These are phyloP conservation scores for Xylaria grammica DNA, from an alignment of 495 filamentous ascomycete genomes.

Conservation along the genomic window DNA sequence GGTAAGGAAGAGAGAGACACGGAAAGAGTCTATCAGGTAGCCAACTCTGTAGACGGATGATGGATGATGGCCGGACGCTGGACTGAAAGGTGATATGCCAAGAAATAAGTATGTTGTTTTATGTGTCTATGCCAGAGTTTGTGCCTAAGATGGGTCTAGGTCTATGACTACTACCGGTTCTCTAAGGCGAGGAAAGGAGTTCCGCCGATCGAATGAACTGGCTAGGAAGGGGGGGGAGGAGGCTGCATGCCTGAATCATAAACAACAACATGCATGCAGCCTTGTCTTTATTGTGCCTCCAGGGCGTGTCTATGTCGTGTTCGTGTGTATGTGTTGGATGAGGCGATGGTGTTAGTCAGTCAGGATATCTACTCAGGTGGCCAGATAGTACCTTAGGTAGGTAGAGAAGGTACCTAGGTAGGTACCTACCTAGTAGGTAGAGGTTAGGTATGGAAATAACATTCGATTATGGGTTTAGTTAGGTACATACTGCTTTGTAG, in stretches of 20 bases:
- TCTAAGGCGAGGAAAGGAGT: neutral
- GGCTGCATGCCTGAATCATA: conserved; percentile 6
- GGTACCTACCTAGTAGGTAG: neutral
- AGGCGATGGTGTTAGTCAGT: conserved; percentile 1
- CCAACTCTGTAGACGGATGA: neutral
- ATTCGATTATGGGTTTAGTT: too few species aligned
- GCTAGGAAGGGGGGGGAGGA: neutral
- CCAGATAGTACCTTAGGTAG: too few species aligned
- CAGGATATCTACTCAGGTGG: too few species aligned
- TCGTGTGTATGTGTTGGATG: conserved; percentile 3
- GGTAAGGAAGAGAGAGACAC: neutral
- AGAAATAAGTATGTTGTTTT: neutral
- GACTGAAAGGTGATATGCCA: conserved; percentile 1
- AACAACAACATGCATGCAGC: conserved; percentile 8
- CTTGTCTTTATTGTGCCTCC: conserved; percentile 3
- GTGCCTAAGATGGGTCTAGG: conserved; percentile 26
- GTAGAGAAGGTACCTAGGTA: neutral
- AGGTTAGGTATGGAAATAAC: too few species aligned
- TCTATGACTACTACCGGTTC: neutral
- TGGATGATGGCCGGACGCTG: neutral
- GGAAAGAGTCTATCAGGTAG: neutral
- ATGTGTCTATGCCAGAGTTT: conserved; percentile 7
- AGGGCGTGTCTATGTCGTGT: too few species aligned
- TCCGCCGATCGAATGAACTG: conserved; percentile 7
- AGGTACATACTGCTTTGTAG: too few species aligned